These are phyloP conservation scores for Colletotrichum tanaceti DNA, from an alignment of 2,329 filamentous ascomycete genomes.

Conservation along the genomic window DNA sequence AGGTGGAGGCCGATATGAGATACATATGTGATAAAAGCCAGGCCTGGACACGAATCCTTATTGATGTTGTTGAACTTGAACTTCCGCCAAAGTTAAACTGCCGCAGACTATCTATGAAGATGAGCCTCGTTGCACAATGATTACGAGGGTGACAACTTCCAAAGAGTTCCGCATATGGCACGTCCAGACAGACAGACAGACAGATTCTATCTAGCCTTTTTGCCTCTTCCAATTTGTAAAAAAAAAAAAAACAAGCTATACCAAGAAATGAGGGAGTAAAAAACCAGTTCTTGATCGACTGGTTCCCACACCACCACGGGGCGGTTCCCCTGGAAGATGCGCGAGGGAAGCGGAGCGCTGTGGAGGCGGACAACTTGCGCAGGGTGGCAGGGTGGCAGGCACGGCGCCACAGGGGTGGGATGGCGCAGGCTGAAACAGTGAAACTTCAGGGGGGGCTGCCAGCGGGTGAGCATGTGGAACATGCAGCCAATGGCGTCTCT, in stretches of 20 bases:
- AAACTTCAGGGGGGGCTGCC: conserved; percentile 40
- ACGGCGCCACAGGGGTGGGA: conserved; percentile 36
- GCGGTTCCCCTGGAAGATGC: conserved; percentile 29
- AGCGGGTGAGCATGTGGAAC: conserved; percentile 29
- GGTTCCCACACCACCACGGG: conserved; percentile 37
- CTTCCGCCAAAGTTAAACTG: no score
- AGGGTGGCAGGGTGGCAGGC: conserved; percentile 40
- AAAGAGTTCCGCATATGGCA: no score
- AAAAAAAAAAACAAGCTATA: no score
- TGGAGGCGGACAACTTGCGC: conserved; percentile 38
- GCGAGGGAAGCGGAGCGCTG: conserved; percentile 22
- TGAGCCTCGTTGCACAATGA: no score
- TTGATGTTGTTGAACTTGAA: no score
- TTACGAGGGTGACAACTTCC: no score
- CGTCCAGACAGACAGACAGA: no score
- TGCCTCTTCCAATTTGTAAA: conserved; percentile 19
- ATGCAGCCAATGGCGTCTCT: conserved; percentile 33
- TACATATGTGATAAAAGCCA: conserved; percentile 11
- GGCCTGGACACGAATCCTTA: conserved; percentile 11
- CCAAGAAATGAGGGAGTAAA: neutral
- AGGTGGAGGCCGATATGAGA: conserved; percentile 29
- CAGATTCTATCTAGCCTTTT: conserved; percentile 30
- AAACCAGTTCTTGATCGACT: conserved; percentile 25
- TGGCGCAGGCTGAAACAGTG: conserved; percentile 41
- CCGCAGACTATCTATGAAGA: no score